These are phyloP conservation scores for Gomphus sp. DNA, from an alignment of 1,284 basidiomycete species.

Conservation along the genomic window DNA sequence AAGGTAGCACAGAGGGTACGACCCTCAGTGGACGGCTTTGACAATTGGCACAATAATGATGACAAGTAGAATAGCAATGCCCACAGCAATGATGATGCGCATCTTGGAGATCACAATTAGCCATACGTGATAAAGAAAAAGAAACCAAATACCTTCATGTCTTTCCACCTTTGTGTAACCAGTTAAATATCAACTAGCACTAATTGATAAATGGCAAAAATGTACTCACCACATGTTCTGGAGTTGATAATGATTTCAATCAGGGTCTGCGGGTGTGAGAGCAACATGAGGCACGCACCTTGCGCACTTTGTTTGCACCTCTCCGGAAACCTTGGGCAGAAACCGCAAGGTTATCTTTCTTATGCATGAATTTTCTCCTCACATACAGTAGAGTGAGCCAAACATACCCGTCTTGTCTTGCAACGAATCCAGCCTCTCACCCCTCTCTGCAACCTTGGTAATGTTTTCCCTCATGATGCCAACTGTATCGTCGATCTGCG, in stretches of 20 bases:
- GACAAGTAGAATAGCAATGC: constrained; percentile 80
- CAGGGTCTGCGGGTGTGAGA: constrained; percentile 16
- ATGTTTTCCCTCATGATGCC: constrained; percentile 98
- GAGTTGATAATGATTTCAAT: neutral
- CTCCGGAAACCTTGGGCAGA: constrained; percentile 98
- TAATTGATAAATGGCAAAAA: neutral
- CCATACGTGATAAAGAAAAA: constrained; percentile 5
- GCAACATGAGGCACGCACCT: constrained; percentile 54
- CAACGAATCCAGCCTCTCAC: constrained; percentile 87
- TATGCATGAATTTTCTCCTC: neutral
- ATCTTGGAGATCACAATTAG: constrained; percentile 38
- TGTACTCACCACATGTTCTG: constrained; percentile 77
- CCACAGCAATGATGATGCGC: constrained; percentile 84
- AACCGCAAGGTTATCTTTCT: constrained; percentile 87
- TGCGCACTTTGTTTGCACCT: constrained; percentile 95
- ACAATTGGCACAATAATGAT: constrained; percentile 92
- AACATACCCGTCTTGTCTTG: constrained; percentile 95
- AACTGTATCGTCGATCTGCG: constrained; percentile 91
- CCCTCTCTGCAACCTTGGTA: constrained; percentile 90
- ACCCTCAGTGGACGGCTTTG: constrained; percentile 38
- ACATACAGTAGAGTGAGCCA: neutral
- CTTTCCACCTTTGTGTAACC: constrained; percentile 71
- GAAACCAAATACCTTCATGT: constrained; percentile 71
- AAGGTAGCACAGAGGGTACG: neutral
- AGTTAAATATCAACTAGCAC: neutral